Conservation (phyloP, 352 stramenopile genomes). For the Paralagenidium karlingii region DNA sequence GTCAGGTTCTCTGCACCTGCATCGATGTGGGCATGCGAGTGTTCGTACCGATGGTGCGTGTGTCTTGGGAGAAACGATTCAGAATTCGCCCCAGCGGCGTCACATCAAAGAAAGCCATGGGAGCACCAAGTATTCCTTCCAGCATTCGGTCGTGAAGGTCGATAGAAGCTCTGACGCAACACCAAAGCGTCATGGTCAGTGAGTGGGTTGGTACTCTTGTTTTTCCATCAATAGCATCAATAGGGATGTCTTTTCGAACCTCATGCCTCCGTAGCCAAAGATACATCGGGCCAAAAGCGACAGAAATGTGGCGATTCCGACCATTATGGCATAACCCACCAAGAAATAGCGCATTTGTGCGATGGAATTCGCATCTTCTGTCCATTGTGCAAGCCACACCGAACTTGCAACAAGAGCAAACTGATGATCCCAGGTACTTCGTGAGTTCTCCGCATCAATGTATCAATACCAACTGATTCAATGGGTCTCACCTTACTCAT, state of each 20-base stretch:
- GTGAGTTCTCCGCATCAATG: too few relatives aligned
- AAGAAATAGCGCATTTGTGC: conserved; percentile 29
- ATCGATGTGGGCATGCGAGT: too few relatives aligned
- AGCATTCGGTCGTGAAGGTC: conserved; percentile 51
- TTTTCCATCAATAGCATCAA: too few relatives aligned
- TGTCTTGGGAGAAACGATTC: conserved; percentile 57
- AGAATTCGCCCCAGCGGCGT: conserved; percentile 70
- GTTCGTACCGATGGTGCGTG: too few relatives aligned
- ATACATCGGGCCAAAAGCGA: conserved; percentile 29
- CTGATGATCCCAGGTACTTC: too few relatives aligned
- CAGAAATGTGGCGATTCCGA: conserved; percentile 30
- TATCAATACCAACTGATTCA: too few relatives aligned
- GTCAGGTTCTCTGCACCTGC: too few relatives aligned
- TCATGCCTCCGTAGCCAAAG: conserved; percentile 30
- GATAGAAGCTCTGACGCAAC: conserved; percentile 28
- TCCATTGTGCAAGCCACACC: conserved; percentile 58
- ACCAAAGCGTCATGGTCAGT: too few relatives aligned
- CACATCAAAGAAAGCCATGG: conserved; percentile 82
- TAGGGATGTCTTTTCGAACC: conserved; percentile 9
- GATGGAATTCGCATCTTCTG: conserved; percentile 8
- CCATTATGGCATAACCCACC: conserved; percentile 39
- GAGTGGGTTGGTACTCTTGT: too few relatives aligned
- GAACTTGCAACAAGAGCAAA: conserved; percentile 53
- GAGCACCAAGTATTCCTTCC: conserved; percentile 44
- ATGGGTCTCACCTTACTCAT: too few relatives aligned